Base-by-base conservation (phyloP, 805 yeast genomes). In the Candida patagonica region DNA sequence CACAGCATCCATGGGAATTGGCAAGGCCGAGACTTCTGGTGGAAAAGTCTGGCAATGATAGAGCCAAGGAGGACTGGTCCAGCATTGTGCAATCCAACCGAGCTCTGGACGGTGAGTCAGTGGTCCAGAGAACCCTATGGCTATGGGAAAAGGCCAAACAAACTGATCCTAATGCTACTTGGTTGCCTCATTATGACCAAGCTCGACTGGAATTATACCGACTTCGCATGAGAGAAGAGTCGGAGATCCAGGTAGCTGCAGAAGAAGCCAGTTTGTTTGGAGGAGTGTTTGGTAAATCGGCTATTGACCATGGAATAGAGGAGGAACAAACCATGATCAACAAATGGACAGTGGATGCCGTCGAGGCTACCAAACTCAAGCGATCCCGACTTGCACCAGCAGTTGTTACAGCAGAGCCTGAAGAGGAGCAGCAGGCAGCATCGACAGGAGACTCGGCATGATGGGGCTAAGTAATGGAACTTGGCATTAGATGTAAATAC, bases 1-100 rank as follows among this genome's bases (percentile, higher is more conserved):
- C 77, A 43, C 96, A 88, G 57, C 98, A 92, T 62, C 98, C 98
- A 5, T 92, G 98, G 98, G 98, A 92, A 62, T 67, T 88, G 40
- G 85, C 97, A 1, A 74, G 94, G 50, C 96, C 97, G 10, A 84
- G 83, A 57, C 70, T 76, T 22, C 63, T 92, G 49, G 70, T 87
- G 34, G 98, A 92, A 60, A 82, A 77, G 52, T 68, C 70, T 26
- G 84, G 82, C 6, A 66, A 70, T 32, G 85, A 81, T 34, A 52
- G 60, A 30, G 43, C 51, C 2, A 54, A 58, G 6, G 67, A 68
- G 42, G 86, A 92, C 59, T 92, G 98, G 97, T 69, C 79, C 35
- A 68, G 68, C 37, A 72, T 92, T 59, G 71, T 72, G 49, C 97
- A 92, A 60, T 57, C 78, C 24, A 64, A 70, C 33, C 79, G 80